These are phyloP conservation scores for Cytospora chrysosperma DNA, from an alignment of 2,329 filamentous ascomycete species.

Conservation along the genomic window DNA sequence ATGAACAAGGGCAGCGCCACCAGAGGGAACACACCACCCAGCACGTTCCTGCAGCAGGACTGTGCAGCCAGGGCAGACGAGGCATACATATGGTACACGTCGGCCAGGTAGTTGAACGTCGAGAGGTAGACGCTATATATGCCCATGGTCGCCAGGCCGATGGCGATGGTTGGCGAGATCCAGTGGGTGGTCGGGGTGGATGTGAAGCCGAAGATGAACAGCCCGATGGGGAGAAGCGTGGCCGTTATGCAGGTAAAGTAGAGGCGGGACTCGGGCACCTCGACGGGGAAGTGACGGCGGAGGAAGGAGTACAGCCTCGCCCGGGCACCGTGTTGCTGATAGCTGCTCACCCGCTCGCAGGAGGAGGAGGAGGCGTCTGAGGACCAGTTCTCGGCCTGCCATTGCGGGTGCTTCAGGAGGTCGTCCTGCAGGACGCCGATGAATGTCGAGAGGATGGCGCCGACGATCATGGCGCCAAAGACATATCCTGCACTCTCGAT, in stretches of 20 bases:
- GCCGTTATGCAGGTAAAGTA: slow-evolving; percentile 82
- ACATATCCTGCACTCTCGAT: slow-evolving; percentile 67
- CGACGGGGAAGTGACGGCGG: slow-evolving; percentile 46
- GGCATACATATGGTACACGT: slow-evolving; percentile 82
- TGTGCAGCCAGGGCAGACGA: slow-evolving; percentile 85
- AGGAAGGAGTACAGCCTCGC: slow-evolving; percentile 46
- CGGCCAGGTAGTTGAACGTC: slow-evolving; percentile 90
- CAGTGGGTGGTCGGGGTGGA: slow-evolving; percentile 62
- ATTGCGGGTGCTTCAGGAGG: slow-evolving; percentile 50
- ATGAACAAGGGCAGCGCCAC: slow-evolving; percentile 72
- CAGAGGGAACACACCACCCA: slow-evolving; percentile 79
- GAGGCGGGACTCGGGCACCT: slow-evolving; percentile 71
- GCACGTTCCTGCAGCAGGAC: slow-evolving; percentile 79
- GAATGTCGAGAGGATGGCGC: slow-evolving; percentile 62
- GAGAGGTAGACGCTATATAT: slow-evolving; percentile 86
- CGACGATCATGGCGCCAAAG: slow-evolving; percentile 71
- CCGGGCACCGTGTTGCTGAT: slow-evolving; percentile 17
- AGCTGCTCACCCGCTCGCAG: slow-evolving; percentile 26
- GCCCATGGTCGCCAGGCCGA: slow-evolving; percentile 76
- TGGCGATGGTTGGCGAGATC: slow-evolving; percentile 68
- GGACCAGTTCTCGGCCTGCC: slow-evolving; percentile 35
- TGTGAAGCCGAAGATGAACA: slow-evolving; percentile 80
- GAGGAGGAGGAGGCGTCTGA: not conserved
- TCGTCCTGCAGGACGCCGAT: slow-evolving; percentile 72
- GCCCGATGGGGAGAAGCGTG: slow-evolving; percentile 71